These are phyloP conservation scores for Glycine soja DNA, from an alignment of 306 rosid genomes.

Conservation along the genomic window DNA sequence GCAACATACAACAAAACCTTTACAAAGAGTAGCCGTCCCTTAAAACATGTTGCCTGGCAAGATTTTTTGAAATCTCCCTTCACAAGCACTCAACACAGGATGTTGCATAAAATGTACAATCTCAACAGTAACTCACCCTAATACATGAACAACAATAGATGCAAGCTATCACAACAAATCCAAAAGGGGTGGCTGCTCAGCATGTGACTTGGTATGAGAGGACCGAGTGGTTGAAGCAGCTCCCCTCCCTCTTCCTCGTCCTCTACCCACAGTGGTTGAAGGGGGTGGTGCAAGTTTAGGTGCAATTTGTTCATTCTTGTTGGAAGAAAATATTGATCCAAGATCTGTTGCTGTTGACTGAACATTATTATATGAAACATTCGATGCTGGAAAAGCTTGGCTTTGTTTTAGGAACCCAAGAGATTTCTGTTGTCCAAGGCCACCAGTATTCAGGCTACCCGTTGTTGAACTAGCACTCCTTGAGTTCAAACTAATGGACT, in stretches of 20 bases:
- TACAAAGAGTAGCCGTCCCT: slow-evolving; percentile 53
- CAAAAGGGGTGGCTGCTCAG: slow-evolving; percentile 81
- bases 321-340: slow-evolving; percentile 83
- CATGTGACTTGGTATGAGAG: slow-evolving; percentile 60
- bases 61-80: slow-evolving; percentile 45
- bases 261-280: slow-evolving; percentile 81
- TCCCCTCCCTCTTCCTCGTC: slow-evolving; percentile 91
- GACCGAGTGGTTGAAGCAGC: slow-evolving; percentile 56
- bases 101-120: slow-evolving; percentile 53
- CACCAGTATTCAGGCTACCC: slow-evolving; percentile 57
- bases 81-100: slow-evolving; percentile 52
- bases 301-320: slow-evolving; percentile 72
- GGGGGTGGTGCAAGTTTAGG: slow-evolving; percentile 97
- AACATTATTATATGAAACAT: slow-evolving; percentile 52
- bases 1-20: slow-evolving; percentile 59
- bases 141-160: slow-evolving; percentile 31
- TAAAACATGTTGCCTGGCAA: slow-evolving; percentile 48
- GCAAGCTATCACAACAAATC: slow-evolving; percentile 76
- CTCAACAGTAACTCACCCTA: slow-evolving; percentile 45
- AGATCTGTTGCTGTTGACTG: slow-evolving; percentile 71
- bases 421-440: slow-evolving; percentile 60
- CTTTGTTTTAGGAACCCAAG: slow-evolving; percentile 68
- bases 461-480: slow-evolving; percentile 53
- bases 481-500: slow-evolving; percentile 55
- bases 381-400: slow-evolving; percentile 58